These are phyloP conservation scores for Neurospora tetrasperma DNA, from an alignment of 495 filamentous ascomycete species.

Conservation along the genomic window DNA sequence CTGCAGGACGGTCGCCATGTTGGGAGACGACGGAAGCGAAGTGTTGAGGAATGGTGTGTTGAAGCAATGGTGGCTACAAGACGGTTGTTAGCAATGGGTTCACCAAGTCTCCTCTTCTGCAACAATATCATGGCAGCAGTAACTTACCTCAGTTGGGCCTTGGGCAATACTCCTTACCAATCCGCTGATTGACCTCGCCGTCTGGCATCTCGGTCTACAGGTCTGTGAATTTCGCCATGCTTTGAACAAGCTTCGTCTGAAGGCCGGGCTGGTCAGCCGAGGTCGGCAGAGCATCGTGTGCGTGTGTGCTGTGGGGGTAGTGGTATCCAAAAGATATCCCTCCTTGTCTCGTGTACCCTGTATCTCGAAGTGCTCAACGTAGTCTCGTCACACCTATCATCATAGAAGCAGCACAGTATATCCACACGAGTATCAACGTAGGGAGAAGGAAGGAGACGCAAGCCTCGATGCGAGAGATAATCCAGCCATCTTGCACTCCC, in stretches of 20 bases:
- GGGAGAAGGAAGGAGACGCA: not conserved
- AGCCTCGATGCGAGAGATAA: not conserved
- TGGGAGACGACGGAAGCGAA: slow-evolving; percentile 59
- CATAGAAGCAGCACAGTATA: not conserved
- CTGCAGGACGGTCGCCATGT: slow-evolving; percentile 65
- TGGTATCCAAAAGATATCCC: not conserved
- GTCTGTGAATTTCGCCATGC: not conserved
- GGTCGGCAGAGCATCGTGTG: not conserved
- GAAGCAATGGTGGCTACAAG: slow-evolving; percentile 19
- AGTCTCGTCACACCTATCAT: not conserved
- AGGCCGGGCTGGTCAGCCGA: not conserved
- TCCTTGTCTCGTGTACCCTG: not conserved
- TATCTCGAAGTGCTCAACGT: not conserved
- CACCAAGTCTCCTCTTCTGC: not conserved
- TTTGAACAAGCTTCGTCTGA: not conserved
- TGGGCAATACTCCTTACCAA: slow-evolving; percentile 3
- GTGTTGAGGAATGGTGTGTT: slow-evolving; percentile 64
- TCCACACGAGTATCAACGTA: not conserved
- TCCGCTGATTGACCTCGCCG: not conserved
- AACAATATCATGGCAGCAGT: not conserved
- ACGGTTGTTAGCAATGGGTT: not conserved
- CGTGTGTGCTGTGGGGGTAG: not conserved
- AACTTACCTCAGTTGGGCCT: slow-evolving; percentile 5
- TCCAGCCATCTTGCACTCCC: not conserved
- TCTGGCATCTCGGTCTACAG: not conserved